Evolutionary conservation across 225 moss, liverwort and hornwort genomes (phyloP), one percentile per base, ranked within the genome.

Genomic region (Asterella californica): DNA sequence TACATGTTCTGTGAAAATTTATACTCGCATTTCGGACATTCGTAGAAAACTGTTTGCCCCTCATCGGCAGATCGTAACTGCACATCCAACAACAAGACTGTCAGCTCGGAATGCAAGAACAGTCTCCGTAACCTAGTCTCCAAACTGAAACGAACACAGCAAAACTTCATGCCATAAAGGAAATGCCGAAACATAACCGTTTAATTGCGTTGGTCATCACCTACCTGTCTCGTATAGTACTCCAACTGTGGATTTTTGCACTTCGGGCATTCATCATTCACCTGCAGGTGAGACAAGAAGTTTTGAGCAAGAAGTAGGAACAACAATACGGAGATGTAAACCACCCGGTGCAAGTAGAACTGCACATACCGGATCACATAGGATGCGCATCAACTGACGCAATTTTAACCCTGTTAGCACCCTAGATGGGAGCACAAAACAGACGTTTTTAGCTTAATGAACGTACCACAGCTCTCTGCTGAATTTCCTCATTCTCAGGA

Each of bases 1-100:
- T 91, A 97, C 96, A 93, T 97, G 66, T 97, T 94, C 81, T 93
- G 93, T 30, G 94, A 97, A 76, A 94, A 97, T 76, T 94, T 97
- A 80, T 97, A 85, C 79, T 93, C 90, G 79, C 96, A 97, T 52
- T 90, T 94, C 46, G 93, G 90, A 82, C 96, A 97, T 79, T 97
- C 94, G 29, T 97, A 97, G 74, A 94, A 97, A 12, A 97, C 96
- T 42, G 96, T 97, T 84, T 97, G 96, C 72, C 96, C 96, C 85
- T 96, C 96, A 68, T 96, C 94, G 29, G 94, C 94, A 75, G 96
- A 96, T 70, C 96, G 90, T 83, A 96, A 88, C 96, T 96, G 89
- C 82, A 89, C 11, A 30, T 71, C 42, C 79, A 82, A 32, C 14
- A 18, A 14, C 8, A 38, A 50, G 52, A 45, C 25, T 46, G 46